Evolutionary conservation across 2,329 filamentous ascomycete species (phyloP).

Genomic region (Paracamarosporium sp.): DNA sequence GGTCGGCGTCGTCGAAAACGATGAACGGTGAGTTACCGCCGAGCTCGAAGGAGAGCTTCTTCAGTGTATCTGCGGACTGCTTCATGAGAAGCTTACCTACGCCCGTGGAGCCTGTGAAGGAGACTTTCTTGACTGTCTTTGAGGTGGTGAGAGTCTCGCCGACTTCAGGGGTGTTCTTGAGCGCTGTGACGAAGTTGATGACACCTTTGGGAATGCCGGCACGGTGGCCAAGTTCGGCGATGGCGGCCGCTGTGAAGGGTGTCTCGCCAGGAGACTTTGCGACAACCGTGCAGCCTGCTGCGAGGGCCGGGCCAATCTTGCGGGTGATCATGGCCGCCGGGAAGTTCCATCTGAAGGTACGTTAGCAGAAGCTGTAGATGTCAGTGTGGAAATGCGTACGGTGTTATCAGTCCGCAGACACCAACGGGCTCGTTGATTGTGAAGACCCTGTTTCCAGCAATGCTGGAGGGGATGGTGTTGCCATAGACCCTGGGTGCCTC

Average conservation of each 20-base stretch:
- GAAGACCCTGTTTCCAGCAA: conserved; percentile 75
- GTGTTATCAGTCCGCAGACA: conserved; percentile 82
- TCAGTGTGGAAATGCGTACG: conserved; percentile 49
- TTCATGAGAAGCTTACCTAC: conserved; percentile 84
- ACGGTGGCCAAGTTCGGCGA: conserved; percentile 84
- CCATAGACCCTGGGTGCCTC: conserved; percentile 58
- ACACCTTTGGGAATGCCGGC: conserved; percentile 91
- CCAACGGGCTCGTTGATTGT: conserved; percentile 85
- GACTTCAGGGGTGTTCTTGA: conserved; percentile 79
- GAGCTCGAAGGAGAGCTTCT: conserved; percentile 88
- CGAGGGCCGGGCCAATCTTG: conserved; percentile 71
- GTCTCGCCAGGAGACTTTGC: conserved; percentile 92
- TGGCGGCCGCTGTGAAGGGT: conserved; percentile 85
- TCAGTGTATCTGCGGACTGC: conserved; percentile 82
- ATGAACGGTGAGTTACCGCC: conserved; percentile 97
- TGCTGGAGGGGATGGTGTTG: conserved; percentile 73
- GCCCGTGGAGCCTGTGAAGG: conserved; percentile 81
- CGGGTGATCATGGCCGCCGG: conserved; percentile 58
- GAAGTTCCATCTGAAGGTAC: conserved; percentile 74
- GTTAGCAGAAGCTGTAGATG: conserved; percentile 8
- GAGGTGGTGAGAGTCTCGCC: conserved; percentile 79
- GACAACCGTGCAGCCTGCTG: conserved; percentile 94
- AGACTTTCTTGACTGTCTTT: conserved; percentile 83
- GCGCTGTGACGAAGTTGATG: conserved; percentile 83
- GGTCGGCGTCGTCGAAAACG: conserved; percentile 92